phyloP scores from a whole-genome alignment of 176 grass and related monocot species.

The Aegilops tauschii region DNA sequence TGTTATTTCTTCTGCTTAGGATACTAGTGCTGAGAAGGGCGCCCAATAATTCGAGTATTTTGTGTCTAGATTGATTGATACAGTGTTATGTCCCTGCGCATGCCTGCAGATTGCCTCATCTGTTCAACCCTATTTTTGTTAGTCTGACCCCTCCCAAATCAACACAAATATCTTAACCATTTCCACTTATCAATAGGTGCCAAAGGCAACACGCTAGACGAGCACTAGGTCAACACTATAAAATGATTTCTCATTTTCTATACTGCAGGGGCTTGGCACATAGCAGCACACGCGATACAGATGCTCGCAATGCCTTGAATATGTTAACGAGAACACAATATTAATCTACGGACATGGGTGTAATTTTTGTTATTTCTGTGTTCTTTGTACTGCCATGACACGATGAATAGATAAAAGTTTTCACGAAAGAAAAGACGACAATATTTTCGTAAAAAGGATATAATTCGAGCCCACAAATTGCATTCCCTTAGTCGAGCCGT shows the following conservation, averaged over 20 bases:
- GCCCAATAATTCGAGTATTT: neutral
- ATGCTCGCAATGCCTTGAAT: neutral
- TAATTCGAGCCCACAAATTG: neutral
- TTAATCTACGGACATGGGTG: too few species aligned
- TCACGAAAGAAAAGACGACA: neutral
- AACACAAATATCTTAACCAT: neutral
- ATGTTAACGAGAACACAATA: neutral
- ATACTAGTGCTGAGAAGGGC: neutral
- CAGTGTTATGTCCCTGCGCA: neutral
- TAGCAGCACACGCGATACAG: neutral
- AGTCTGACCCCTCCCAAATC: neutral
- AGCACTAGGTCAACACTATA: neutral
- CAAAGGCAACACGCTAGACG: conserved; percentile 21
- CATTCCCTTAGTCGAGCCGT: neutral
- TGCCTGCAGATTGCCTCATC: neutral
- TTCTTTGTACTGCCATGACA: too few species aligned
- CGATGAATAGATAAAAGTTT: too few species aligned
- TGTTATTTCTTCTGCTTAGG: neutral
- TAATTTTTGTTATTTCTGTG: too few species aligned
- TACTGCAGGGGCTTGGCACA: neutral
- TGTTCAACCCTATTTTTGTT: neutral
- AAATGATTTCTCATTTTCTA: neutral
- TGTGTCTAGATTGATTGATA: neutral
- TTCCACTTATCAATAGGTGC: neutral
- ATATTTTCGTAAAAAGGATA: neutral